phyloP scores from a whole-genome alignment of 2,329 filamentous ascomycete genomes.

The Aspergillus sp. region DNA sequence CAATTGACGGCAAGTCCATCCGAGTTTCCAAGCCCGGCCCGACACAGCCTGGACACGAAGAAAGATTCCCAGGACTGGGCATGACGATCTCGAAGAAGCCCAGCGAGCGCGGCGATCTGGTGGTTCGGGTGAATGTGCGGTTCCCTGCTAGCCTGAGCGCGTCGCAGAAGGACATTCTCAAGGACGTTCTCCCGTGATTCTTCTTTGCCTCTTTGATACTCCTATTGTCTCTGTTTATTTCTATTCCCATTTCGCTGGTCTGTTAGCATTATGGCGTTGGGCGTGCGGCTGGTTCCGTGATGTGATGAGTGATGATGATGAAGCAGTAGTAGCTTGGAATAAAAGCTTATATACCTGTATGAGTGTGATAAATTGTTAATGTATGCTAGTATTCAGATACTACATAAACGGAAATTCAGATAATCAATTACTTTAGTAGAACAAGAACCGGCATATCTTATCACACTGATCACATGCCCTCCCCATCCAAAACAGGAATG shows the following conservation, averaged over 20 bases:
- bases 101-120: constrained; percentile 77
- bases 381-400: too few relatives aligned
- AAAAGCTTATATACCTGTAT: not conserved
- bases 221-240: constrained; percentile 8
- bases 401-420: too few relatives aligned
- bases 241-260: not conserved
- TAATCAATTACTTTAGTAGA: too few relatives aligned
- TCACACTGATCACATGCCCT: not conserved
- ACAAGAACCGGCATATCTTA: too few relatives aligned
- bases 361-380: not conserved
- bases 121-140: constrained; percentile 88
- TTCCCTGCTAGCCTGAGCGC: constrained; percentile 78
- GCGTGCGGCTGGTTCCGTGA: constrained; percentile 16
- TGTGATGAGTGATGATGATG: constrained; percentile 8
- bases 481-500: too few relatives aligned
- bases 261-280: constrained; percentile 30
- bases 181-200: constrained; percentile 66
- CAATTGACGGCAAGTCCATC: constrained; percentile 88
- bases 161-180: constrained; percentile 77
- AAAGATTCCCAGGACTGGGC: constrained; percentile 79
- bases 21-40: constrained; percentile 77
- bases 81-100: constrained; percentile 96
- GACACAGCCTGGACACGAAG: constrained; percentile 79
- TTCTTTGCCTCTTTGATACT: not conserved
- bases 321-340: not conserved